Base-by-base conservation (phyloP, 331 rosid genomes). In the Acacia concinna region DNA sequence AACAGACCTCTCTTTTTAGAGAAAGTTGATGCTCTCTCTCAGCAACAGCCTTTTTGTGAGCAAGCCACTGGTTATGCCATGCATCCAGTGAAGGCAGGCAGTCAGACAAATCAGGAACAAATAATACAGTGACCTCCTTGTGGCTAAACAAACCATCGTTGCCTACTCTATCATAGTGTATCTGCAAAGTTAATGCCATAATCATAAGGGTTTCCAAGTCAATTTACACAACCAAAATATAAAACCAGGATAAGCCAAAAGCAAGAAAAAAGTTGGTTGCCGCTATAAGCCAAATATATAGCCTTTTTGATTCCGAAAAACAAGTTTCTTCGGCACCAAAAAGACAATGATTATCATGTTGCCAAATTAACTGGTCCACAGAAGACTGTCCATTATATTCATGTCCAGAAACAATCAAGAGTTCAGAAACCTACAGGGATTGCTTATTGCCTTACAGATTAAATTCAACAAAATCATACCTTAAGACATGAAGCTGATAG, bases 141-240 rank as follows among this genome's bases (percentile, higher is more conserved):
- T 96, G 99, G 86, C 99, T 91, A 83, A 93, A 91, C 82, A 91
- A 82, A 49, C 99, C 99, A 80, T 96, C 98, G 76, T 91, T 87
- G 63, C 98, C 99, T 72, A 83, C 37, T 89, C 98, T 88, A 81
- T 96, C 93, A 49, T 96, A 96, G 83, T 96, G 99, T 81, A 96
- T 91, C 99, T 96, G 93, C 73, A 79, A 76, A 67, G 73, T 69
- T 41, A 84, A n/a, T 57, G 56, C 68, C 57, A 75, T 30, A 27
- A 27, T 59, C 8, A 59, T 27, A 8, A 59, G 20, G 35, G 20
- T 59, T 27, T 52, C 52, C 37, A 60, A 60, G 65, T 12, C 34
- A 27, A 12, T 23, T 56, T 8, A 56, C 31, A 25, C 20, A 17
- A 54, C 75, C 10, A 31, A 38, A 68, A 84, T 20, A 65, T 62